Percentiles rank a stretch among this genome's conserved stretches.
These are phyloP conservation scores for Ambispora gerdemannii DNA, from an alignment of 192 early-diverging fungal genomes.

Conservation along the genomic window DNA sequence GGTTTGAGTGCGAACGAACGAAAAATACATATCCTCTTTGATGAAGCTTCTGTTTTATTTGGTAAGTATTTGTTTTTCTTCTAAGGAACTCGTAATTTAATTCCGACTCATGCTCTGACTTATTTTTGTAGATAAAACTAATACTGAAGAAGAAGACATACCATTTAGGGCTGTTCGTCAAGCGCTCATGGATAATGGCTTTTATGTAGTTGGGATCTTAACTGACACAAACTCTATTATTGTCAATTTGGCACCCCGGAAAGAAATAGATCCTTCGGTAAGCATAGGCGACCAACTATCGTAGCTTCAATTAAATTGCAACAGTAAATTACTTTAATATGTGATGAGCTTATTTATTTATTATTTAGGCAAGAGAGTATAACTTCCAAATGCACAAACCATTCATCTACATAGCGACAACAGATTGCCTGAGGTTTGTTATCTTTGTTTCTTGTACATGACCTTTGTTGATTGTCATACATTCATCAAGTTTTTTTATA, in stretches of 20 bases:
- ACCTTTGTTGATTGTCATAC: too few relatives aligned
- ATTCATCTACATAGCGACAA: slow-evolving; percentile 17
- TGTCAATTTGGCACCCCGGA: slow-evolving; percentile 1
- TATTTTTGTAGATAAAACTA: slow-evolving; percentile 11
- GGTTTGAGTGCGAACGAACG: neutral
- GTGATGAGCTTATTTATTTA: too few relatives aligned
- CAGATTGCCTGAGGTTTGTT: neutral
- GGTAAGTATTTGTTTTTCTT: slow-evolving; percentile 1
- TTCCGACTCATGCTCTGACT: neutral
- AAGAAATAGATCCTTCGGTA: slow-evolving; percentile 12
- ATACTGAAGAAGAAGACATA: neutral
- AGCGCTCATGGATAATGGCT: neutral
- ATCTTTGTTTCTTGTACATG: neutral
- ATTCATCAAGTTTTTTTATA: slow-evolving; percentile 9
- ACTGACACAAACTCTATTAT: slow-evolving; percentile 1
- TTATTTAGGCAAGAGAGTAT: neutral
- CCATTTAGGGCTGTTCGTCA: slow-evolving; percentile 5
- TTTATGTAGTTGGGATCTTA: neutral
- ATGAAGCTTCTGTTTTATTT: slow-evolving; percentile 6
- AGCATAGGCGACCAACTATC: neutral
- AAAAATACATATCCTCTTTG: slow-evolving; percentile 4
- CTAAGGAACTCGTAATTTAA: neutral
- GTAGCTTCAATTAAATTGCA: slow-evolving; percentile 4
- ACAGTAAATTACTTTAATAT: too few relatives aligned
- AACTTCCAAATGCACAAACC: neutral